Evolutionary conservation across 345 rosid species (phyloP).

Genomic region (Trapa bicornis): DNA sequence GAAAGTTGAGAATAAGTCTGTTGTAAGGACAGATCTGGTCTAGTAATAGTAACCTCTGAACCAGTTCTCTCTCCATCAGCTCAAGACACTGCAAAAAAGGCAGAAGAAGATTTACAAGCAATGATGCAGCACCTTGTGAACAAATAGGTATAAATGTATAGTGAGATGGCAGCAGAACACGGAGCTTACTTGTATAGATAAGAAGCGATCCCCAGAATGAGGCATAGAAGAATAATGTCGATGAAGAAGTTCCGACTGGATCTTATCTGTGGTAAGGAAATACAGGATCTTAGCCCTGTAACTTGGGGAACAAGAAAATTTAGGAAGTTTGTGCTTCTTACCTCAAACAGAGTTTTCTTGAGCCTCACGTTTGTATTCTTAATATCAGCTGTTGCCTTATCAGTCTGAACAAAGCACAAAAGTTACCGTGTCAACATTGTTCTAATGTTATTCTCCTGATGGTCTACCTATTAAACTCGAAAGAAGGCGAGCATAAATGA

Average conservation of each 20-base stretch:
- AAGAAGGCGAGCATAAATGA: not conserved
- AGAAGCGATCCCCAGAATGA: conserved; percentile 56
- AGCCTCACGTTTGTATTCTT: conserved; percentile 64
- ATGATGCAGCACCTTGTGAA: not conserved
- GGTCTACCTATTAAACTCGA: not conserved
- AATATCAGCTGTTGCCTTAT: conserved; percentile 51
- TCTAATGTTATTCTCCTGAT: too few species aligned
- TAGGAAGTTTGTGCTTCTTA: conserved; percentile 11
- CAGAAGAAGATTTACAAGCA: too few species aligned
- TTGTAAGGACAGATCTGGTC: too few species aligned
- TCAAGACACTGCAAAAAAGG: too few species aligned
- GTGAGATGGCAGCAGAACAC: not conserved
- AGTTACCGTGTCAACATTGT: not conserved
- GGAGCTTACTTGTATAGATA: conserved; percentile 61
- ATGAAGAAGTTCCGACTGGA: conserved; percentile 67
- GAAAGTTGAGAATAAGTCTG: not conserved
- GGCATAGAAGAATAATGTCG: conserved; percentile 57
- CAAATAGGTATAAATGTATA: not conserved
- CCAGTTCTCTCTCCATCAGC: too few species aligned
- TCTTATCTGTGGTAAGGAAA: conserved; percentile 39
- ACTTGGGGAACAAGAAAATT: not conserved
- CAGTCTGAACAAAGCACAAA: conserved; percentile 36
- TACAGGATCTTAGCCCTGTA: not conserved
- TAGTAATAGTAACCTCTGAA: too few species aligned
- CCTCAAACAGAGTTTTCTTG: conserved; percentile 57